Percentiles rank a stretch among this genome's conserved stretches.
phyloP scores from a whole-genome alignment of 1,139 yeast genomes.

The Lipomyces yarrowii region DNA sequence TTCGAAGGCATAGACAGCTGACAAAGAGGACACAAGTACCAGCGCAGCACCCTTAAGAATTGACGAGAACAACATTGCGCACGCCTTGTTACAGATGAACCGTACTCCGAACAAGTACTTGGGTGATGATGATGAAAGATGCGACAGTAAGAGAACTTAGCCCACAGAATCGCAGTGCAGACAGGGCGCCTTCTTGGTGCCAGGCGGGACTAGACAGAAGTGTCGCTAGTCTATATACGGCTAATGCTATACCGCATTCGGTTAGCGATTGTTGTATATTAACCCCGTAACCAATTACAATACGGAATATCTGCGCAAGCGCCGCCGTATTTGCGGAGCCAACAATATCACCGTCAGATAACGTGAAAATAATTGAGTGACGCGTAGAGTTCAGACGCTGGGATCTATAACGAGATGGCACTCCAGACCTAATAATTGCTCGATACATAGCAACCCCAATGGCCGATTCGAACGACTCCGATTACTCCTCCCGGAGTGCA shows the following conservation, averaged over 20 bases:
- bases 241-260: not conserved
- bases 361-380: not conserved
- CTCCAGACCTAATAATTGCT: too few relatives aligned
- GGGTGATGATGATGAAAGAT: slow-evolving; percentile 7
- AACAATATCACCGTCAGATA: slow-evolving; percentile 1
- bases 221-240: not conserved
- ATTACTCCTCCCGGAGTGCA: not conserved
- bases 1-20: slow-evolving; percentile 34
- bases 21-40: slow-evolving; percentile 25
- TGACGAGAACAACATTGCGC: slow-evolving; percentile 21
- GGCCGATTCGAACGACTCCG: not conserved
- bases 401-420: too few relatives aligned
- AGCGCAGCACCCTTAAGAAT: slow-evolving; percentile 27
- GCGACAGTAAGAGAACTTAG: slow-evolving; percentile 4
- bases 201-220: too few relatives aligned
- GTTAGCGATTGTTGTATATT: not conserved
- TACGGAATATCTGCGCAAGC: not conserved
- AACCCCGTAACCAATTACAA: not conserved
- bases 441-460: not conserved
- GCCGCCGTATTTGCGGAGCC: not conserved
- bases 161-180: not conserved
- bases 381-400: not conserved
- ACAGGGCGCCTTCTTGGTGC: too few relatives aligned
- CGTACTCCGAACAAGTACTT: not conserved
- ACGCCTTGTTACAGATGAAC: not conserved